A percentile compares a stretch with the other conserved stretches of the same genome.
Conservation (phyloP, 176 grass and related monocot genomes). For the Poa pratensis region DNA sequence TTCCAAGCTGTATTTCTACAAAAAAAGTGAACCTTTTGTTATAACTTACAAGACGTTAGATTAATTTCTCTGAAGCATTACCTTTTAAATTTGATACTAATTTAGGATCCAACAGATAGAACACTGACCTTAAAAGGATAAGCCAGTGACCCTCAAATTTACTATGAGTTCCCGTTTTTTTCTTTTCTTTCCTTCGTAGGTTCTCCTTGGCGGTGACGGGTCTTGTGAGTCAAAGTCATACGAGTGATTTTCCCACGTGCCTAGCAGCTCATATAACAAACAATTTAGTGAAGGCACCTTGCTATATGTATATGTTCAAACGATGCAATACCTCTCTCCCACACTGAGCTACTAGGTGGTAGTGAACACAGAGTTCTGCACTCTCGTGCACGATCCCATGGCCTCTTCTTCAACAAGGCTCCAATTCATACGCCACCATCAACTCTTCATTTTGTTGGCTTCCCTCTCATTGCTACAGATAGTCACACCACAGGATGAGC, state of each 20-base stretch:
- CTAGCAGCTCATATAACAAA: not conserved
- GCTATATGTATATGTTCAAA: conserved; percentile 37
- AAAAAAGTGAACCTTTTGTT: not conserved
- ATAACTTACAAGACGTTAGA: not conserved
- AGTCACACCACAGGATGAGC: not conserved
- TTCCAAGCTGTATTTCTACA: too few species aligned
- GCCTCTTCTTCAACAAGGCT: conserved; percentile 25
- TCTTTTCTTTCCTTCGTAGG: not conserved
- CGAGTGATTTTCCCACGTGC: not conserved
- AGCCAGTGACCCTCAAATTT: not conserved
- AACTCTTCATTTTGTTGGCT: conserved; percentile 28
- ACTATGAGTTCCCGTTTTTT: not conserved
- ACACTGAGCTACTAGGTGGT: conserved; percentile 5
- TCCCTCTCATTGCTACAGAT: conserved; percentile 26
- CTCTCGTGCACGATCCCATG: conserved; percentile 33
- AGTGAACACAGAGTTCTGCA: conserved; percentile 15
- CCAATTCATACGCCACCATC: conserved; percentile 10
- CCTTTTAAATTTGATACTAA: not conserved
- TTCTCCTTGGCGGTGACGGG: not conserved
- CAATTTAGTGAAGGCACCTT: not conserved
- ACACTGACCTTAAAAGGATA: not conserved
- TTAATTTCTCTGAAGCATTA: not conserved
- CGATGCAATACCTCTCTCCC: not conserved
- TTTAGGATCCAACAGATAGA: not conserved
- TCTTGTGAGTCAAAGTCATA: not conserved